Evolutionary conservation across 106 monocot genomes (phyloP).

Genomic region (Platanthera zijinensis): DNA sequence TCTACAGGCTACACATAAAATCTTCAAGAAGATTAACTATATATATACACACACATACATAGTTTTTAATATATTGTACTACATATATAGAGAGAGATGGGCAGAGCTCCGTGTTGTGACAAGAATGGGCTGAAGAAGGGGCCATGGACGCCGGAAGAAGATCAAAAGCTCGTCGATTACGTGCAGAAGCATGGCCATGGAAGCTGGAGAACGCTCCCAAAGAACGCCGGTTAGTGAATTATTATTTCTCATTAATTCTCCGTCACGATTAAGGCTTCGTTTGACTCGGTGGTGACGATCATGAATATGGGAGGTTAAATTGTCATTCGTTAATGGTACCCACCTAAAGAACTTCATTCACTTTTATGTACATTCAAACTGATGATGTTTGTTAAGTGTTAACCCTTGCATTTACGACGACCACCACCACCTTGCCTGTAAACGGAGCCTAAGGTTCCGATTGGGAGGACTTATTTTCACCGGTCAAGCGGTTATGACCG

Average conservation of each 20-base stretch:
- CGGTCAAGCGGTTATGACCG: too few species aligned
- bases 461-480: too few species aligned
- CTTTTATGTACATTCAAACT: too few species aligned
- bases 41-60: neutral
- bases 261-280: neutral
- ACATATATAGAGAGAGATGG: neutral
- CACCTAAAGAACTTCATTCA: too few species aligned
- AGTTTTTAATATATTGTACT: neutral
- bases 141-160: conserved; percentile 6
- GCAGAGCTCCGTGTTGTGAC: conserved; percentile 9
- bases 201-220: conserved; percentile 9
- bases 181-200: conserved; percentile 7
- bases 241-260: neutral
- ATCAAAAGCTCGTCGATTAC: conserved; percentile 9
- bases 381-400: too few species aligned
- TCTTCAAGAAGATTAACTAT: neutral
- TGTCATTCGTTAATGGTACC: too few species aligned
- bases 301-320: too few species aligned
- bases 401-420: too few species aligned
- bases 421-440: too few species aligned
- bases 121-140: conserved; percentile 11
- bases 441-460: too few species aligned
- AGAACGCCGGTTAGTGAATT: conserved; percentile 6
- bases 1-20: neutral
- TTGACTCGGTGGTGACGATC: too few species aligned